Evolutionary conservation across 179 eudicot genomes (phyloP), one percentile per base, ranked within the genome.

Genomic region (Pouteria campechiana): DNA sequence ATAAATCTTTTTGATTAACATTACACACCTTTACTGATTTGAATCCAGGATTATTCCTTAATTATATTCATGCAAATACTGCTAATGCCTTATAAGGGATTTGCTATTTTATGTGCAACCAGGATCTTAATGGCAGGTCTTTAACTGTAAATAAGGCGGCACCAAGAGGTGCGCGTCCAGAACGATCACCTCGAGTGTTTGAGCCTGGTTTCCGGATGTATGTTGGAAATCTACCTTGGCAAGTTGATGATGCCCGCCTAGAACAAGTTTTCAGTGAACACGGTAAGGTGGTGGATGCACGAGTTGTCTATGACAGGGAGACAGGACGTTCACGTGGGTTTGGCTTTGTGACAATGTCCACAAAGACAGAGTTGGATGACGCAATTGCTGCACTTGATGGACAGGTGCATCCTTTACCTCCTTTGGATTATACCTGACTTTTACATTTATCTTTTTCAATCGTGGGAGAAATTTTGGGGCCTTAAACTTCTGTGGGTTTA

Each of bases 161-260:
- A 27, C 94, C 86, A 24, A 77, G 74, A 69, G 98, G 92, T 45
- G 33, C 89, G 46, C 67, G 76, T 37, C 73, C 74, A 7, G 92
- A 82, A 45, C 71, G 83, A 15, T 55, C 84, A 4, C 71, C 83
- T 30, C 50, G 78, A 25, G 63, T 51, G 13, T 64, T 37, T 49
- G 78, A 64, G 25, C 68, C 86, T 25, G 7, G 74, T 28, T 69
- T 56, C 64, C 70, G 78, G 55, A 45, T 73, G 35, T 73, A 89
- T 64, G 96, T 92, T 9, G 96, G 92, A 8, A 92, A 92, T 67
- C 61, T 92, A 61, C 92, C 99, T 12, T 90, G 98, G 98, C 74
- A 68, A 31, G 77, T 82, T 32, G 96, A 90, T 62, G 65, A 64
- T 48, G 51, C 49, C 29, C 75, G 92, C 33, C 87, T 90, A 24